Base-by-base conservation (phyloP, 2,329 filamentous ascomycete genomes). In the Tricladium varicosporioides region DNA sequence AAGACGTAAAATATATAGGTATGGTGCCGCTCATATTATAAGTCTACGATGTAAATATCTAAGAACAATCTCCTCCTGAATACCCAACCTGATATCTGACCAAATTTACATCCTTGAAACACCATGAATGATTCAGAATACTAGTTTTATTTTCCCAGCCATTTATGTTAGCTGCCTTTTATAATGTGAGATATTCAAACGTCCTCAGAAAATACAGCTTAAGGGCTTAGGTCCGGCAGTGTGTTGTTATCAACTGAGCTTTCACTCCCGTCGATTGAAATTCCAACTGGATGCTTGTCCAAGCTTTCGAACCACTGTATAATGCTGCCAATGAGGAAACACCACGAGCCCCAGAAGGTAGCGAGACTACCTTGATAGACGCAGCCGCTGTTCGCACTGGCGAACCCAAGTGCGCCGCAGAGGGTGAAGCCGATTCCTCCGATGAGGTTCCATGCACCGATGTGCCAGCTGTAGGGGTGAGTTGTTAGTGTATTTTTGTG, bases 381-480 rank as follows among this genome's bases (percentile, higher is more conserved):
- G 2, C 77, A 74, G 1, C 73, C 73, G 53, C 74, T 69, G 19
- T 66, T 71, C 7, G 67, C 69, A 10, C 71, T 59, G 16, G 62
- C 80, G 54, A 78, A 81, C 0, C 81, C 82, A 31, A 85, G 65
- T 1, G 78, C 81, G n/a, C 81, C 82, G 58, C 80, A 84, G 0
- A 84, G 72, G 5, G 82, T 86, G 66, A 87, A 88, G 0, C 85
- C 85, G 19, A 87, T 65, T 14, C 66, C 67, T 2, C 86, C 86
- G 16, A 88, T 72, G 1, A 86, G 69, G 63, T 88, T 88, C 83
- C 84, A 88, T 8, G 80, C 69, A 0, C 83, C 85, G 62, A 89
- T 80, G 68, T 88, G 83, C 86, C 85, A 88, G 2, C 53, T 55
- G 7, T 2, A 18, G 14, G 5, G 15, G n/a, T 15, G 19, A 1